Base-by-base conservation (phyloP, 768 basidiomycete genomes). In the Kwoniella dendrophila region DNA sequence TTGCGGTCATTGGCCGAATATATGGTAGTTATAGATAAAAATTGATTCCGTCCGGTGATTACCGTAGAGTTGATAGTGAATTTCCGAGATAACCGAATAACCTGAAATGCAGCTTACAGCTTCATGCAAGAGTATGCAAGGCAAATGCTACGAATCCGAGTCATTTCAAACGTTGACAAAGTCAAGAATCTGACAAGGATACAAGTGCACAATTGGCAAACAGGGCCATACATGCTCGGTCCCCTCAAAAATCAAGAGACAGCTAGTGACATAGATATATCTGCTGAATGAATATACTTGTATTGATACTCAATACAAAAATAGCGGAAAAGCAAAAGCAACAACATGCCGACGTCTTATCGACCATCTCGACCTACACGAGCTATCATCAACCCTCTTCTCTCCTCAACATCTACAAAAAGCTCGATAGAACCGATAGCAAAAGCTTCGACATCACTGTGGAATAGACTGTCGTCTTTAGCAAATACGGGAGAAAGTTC, bases 351-450 rank as follows among this genome's bases (percentile, higher is more conserved):
- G 10, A n/a, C 16, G 14, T 44, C 41, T 18, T 45, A 45, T 30
- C 41, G 29, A 41, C 40, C 54, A n/a, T 27, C 20, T 14, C 20
- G 40, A 43, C 41, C 56, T 10, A 24, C 49, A 2, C 26, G n/a
- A 47, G 45, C 56, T 14, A 33, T 48, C 22, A 33, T 58, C 1
- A 30, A n/a, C 24, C 56, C 56, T 10, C 45, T 58, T 4, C 44
- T 47, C 30, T 12, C 27, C 32, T 49, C 56, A 7, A 7, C 55
- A 3, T 47, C 56, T n/a, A 8, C 26, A 18, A 16, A 24, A 16
- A 58, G 20, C 3, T 10, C 45, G 18, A 5, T 24, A 18, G 3
- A 26, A 5, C 56, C 47, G 29, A 60, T 45, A 53, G 59, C 51
- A 3, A 41, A 30, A 26, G 59, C 51, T 26, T 52, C 49, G 22